These are phyloP conservation scores for Bacidia gigantensis DNA, from an alignment of 495 filamentous ascomycete species.

Conservation along the genomic window DNA sequence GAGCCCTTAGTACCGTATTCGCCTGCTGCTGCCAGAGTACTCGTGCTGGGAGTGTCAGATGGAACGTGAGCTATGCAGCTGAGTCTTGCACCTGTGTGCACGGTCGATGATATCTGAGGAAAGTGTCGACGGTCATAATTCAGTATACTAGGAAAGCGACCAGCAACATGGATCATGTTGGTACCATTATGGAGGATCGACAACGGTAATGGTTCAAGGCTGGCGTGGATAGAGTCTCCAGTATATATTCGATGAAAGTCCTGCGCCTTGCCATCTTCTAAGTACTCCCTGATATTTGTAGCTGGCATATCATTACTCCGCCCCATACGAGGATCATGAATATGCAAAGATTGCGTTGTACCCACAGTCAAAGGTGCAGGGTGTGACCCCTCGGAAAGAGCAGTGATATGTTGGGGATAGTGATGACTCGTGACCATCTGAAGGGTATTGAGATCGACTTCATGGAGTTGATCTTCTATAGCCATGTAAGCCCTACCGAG, in stretches of 20 bases:
- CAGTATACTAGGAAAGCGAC: constrained; percentile 80
- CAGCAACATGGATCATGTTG: constrained; percentile 65
- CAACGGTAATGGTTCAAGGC: constrained; percentile 68
- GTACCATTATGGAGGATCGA: constrained; percentile 46
- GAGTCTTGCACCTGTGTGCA: constrained; percentile 72
- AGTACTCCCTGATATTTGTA: constrained; percentile 15
- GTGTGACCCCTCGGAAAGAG: constrained; percentile 62
- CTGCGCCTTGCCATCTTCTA: background rate
- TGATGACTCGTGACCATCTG: constrained; percentile 54
- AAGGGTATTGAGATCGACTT: constrained; percentile 72
- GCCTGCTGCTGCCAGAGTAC: constrained; percentile 63
- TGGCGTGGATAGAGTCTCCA: constrained; percentile 40
- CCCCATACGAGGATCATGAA: constrained; percentile 58
- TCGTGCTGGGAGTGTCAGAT: constrained; percentile 41
- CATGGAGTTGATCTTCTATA: constrained; percentile 59
- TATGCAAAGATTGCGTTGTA: constrained; percentile 67
- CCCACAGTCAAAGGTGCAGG: constrained; percentile 72
- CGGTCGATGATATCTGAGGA: constrained; percentile 58
- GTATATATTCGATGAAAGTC: constrained; percentile 21
- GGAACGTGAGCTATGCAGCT: constrained; percentile 65
- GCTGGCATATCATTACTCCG: constrained; percentile 7
- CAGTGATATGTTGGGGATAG: constrained; percentile 73
- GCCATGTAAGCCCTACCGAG: constrained; percentile 65
- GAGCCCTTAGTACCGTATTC: constrained; percentile 91
- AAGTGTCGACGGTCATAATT: constrained; percentile 83